Conservation (phyloP, 176 grass and related monocot genomes). For the Hordeum marinum region DNA sequence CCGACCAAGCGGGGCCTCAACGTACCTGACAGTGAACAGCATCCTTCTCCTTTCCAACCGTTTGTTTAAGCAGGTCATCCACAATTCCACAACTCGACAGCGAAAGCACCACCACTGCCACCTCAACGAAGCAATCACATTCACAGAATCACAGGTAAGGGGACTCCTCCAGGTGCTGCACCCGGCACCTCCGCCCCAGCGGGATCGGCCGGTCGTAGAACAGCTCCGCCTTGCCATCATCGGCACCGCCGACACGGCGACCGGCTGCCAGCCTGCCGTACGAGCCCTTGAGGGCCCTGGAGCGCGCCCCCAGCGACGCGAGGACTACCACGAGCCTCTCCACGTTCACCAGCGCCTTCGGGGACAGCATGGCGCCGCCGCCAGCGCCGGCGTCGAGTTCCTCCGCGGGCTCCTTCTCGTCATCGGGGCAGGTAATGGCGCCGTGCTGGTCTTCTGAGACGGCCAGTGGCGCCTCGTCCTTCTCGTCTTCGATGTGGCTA, state of each 20-base stretch:
- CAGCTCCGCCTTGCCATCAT: neutral
- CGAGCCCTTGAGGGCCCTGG: neutral
- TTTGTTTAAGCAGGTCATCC: neutral
- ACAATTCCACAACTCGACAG: neutral
- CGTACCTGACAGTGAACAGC: too few species aligned
- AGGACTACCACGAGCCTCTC: slow-evolving; percentile 2
- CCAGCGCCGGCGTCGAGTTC: neutral
- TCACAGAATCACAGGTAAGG: slow-evolving; percentile 9
- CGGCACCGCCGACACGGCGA: neutral
- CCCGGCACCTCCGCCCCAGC: slow-evolving; percentile 37
- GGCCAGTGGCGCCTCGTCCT: neutral
- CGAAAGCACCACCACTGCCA: neutral
- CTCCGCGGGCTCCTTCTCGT: neutral
- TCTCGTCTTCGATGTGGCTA: neutral
- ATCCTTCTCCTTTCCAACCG: too few species aligned
- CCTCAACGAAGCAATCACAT: neutral
- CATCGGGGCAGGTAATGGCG: neutral
- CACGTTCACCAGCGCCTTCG: neutral
- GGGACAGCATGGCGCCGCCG: neutral
- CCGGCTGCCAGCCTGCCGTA: neutral
- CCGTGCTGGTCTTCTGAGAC: neutral
- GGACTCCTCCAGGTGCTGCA: slow-evolving; percentile 36
- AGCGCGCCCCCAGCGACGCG: neutral
- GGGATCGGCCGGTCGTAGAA: slow-evolving; percentile 44
- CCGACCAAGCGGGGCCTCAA: too few species aligned